Evolutionary conservation across 306 rosid species (phyloP), one percentile per base, ranked within the genome.

Genomic region (Oemleria cerasiformis): DNA sequence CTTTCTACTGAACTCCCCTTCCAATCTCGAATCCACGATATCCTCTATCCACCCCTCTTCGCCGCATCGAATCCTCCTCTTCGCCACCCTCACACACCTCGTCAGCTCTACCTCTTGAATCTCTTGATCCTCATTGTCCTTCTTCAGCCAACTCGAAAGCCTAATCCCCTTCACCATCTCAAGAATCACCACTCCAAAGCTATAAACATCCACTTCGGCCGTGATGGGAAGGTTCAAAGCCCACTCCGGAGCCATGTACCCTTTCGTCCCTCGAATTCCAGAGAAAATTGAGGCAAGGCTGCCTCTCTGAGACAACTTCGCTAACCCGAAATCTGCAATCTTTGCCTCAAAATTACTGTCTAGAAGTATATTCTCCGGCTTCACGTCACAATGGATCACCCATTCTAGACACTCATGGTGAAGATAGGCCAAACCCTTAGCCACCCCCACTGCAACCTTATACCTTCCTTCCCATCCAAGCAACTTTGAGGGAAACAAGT

Each of bases 231-330:
- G 72, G 39, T 84, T 84, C 9, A 70, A 78, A n/a, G 78, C 40
- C 92, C 89, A 84, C 65, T n/a, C 92, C 2, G 87, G 86, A 19
- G 92, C 87, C 79, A 84, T 84, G 20, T 82, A 87, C 86, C 87
- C 70, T 80, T 64, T 4, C n/a, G 86, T 79, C 9, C 90, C 87
- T 21, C 83, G 40, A 59, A 70, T 66, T 53, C 64, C 54, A 0
- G 74, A 58, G 47, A 78, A 68, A 23, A 56, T 15, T n/a, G 79
- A 68, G 55, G 51, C 34, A 20, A 71, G 67, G 9, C 72, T 76
- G 7, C 49, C 71, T 62, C 84, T 75, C 10, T 78, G 77, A 10
- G 67, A 61, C 12, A 79, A 17, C 48, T 82, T 81, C 0, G 86
- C 82, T 17, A 83, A 7, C 7, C 83, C 88, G 62, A 81, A 86